Evolutionary conservation across 2,329 filamentous ascomycete genomes (phyloP).

Genomic region (Colletotrichum trifolii): DNA sequence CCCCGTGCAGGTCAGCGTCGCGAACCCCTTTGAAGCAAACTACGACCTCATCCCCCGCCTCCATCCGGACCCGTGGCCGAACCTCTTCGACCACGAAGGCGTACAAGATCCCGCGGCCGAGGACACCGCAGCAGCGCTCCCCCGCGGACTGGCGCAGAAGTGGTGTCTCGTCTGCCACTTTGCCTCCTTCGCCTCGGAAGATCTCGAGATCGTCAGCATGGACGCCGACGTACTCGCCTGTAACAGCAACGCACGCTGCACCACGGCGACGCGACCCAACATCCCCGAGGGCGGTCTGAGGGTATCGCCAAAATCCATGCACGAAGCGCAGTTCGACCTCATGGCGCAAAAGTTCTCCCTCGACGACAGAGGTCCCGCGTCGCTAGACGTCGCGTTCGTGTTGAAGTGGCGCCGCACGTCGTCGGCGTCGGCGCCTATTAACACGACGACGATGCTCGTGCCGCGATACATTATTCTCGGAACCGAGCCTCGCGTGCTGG

Average conservation of each 20-base stretch:
- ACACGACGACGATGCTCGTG: conserved; percentile 77
- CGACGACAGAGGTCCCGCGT: conserved; percentile 82
- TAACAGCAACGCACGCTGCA: conserved; percentile 72
- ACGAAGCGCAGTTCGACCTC: conserved; percentile 78
- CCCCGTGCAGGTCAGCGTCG: conserved; percentile 76
- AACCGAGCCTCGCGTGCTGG: conserved; percentile 87
- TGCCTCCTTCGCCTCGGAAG: conserved; percentile 81
- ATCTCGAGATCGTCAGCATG: conserved; percentile 72
- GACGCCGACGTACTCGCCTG: conserved; percentile 70
- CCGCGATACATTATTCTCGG: conserved; percentile 84
- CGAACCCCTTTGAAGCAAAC: conserved; percentile 89
- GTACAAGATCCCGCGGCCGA: conserved; percentile 50
- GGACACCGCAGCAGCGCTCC: conserved; percentile 42
- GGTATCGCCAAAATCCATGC: conserved; percentile 74
- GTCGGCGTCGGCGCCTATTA: conserved; percentile 48
- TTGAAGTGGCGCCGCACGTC: conserved; percentile 79
- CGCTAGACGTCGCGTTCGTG: conserved; percentile 78
- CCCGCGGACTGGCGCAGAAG: conserved; percentile 77
- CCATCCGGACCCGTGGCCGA: conserved; percentile 85
- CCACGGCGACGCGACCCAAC: conserved; percentile 51
- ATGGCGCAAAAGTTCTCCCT: conserved; percentile 80
- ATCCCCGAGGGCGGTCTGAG: conserved; percentile 55
- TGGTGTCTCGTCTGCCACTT: conserved; percentile 82
- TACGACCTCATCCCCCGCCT: conserved; percentile 87
- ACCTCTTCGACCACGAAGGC: conserved; percentile 77